Base-by-base conservation (phyloP, 257 asterid species). In the Ligustrum vulgare region DNA sequence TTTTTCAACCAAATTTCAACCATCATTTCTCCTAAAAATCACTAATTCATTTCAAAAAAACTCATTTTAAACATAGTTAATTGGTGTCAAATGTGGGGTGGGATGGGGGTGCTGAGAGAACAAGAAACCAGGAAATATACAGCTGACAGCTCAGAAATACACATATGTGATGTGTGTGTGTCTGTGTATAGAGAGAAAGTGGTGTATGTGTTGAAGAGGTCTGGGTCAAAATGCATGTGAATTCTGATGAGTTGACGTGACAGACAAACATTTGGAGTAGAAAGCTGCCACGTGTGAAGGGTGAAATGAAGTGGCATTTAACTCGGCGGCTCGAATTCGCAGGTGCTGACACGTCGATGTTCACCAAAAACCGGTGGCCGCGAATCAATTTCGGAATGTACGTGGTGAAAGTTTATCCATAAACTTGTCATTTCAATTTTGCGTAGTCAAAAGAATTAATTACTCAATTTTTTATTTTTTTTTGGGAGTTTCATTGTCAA, bases 271-370 rank as follows among this genome's bases (percentile, higher is more conserved):
- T 12, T 45, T 45, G 54, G 12, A 16, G 43, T 67, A 23, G 80
- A 85, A 78, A 68, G 0, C 11, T 22, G 86, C 86, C 83, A 82
- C 87, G 85, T 84, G 54, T 45, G 41, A 36, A 56, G 54, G 18
- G 20, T 43, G 11, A 7, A 37, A 23, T 77, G 87, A 86, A 78
- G 87, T 89, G 89, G 84, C 85, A 47, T 41, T 4, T 67, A 56
- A 13, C 71, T 87, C 84, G 87, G 88, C 84, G 82, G 81, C 87
- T 81, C 77, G 83, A 71, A 39, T 47, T 73, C 72, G 78, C 45
- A 23, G 63, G 69, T 16, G 62, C 69, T 72, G 75, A 80, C 92
- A 82, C 82, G 86, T 86, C 35, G 15, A 58, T 58, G 15, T 58
- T 58, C 8, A 58, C 5, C 33, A 47, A 56, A 22, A 58, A 58